phyloP scores from a whole-genome alignment of 2,329 filamentous ascomycete genomes.

The Epichloe uncinata region DNA sequence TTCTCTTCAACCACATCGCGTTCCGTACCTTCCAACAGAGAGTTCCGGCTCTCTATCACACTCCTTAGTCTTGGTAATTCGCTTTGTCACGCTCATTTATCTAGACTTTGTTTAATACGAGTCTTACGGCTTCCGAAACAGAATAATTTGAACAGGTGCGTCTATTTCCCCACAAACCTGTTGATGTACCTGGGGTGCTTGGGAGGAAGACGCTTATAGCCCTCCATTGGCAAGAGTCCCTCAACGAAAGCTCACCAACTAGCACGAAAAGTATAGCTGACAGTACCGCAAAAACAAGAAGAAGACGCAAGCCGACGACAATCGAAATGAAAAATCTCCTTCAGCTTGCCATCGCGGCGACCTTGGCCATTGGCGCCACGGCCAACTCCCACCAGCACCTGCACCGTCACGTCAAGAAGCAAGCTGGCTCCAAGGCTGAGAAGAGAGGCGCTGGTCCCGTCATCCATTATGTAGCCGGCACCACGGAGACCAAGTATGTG shows the following conservation, averaged over 20 bases:
- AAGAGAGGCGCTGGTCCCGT: constrained; percentile 32
- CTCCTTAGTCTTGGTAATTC: constrained; percentile 28
- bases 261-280: not conserved
- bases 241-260: not conserved
- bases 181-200: not conserved
- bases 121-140: not conserved
- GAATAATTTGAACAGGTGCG: not conserved
- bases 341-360: constrained; percentile 37
- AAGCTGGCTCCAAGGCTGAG: constrained; percentile 32
- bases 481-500: constrained; percentile 58
- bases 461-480: constrained; percentile 42
- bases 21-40: constrained; percentile 37
- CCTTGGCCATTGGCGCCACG: constrained; percentile 36
- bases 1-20: constrained; percentile 15
- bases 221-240: not conserved
- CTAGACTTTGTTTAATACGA: constrained; percentile 14
- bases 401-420: constrained; percentile 44
- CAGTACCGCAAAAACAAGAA: not conserved
- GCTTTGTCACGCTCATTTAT: constrained; percentile 18
- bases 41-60: constrained; percentile 39
- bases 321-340: constrained; percentile 13
- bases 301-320: not conserved
- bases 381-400: constrained; percentile 50
- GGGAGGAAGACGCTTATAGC: not conserved
- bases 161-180: not conserved